Percentiles rank a stretch among this genome's conserved stretches.
Conservation (phyloP, 768 basidiomycete genomes). For the Rhodotorula kratochvilovae region DNA sequence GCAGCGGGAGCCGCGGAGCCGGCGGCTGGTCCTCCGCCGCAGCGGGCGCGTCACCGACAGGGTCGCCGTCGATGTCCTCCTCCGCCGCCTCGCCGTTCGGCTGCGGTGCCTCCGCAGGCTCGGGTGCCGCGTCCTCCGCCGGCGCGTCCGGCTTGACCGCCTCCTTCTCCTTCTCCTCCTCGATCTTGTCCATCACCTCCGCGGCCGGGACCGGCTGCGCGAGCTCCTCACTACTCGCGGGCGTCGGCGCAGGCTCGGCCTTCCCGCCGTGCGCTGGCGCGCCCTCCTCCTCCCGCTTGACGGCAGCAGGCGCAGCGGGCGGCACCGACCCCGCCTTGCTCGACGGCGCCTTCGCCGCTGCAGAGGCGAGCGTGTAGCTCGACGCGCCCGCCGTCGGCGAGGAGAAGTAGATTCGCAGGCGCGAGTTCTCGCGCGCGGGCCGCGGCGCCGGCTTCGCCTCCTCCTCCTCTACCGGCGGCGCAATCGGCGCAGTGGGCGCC, state of each 20-base stretch:
- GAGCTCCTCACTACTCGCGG: neutral
- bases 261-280: too few relatives aligned
- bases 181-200: slow-evolving; percentile 44
- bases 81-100: neutral
- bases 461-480: neutral
- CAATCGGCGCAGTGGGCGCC: neutral
- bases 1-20: neutral
- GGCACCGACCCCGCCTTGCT: neutral
- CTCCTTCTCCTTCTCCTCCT: slow-evolving; percentile 38
- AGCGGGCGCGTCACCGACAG: slow-evolving; percentile 26
- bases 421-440: slow-evolving; percentile 46
- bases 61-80: slow-evolving; percentile 29
- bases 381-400: slow-evolving; percentile 42
- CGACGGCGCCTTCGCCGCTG: neutral
- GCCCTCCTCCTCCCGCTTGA: slow-evolving; percentile 20
- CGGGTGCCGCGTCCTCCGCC: slow-evolving; percentile 14
- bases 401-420: slow-evolving; percentile 52
- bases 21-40: neutral
- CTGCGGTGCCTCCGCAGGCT: neutral
- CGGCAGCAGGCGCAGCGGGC: neutral
- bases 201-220: slow-evolving; percentile 38
- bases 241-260: too few relatives aligned
- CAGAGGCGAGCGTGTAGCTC: neutral
- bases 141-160: slow-evolving; percentile 17
- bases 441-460: slow-evolving; percentile 1